These are phyloP conservation scores for Atalantia buxifolia DNA, from an alignment of 345 rosid genomes.

Conservation along the genomic window DNA sequence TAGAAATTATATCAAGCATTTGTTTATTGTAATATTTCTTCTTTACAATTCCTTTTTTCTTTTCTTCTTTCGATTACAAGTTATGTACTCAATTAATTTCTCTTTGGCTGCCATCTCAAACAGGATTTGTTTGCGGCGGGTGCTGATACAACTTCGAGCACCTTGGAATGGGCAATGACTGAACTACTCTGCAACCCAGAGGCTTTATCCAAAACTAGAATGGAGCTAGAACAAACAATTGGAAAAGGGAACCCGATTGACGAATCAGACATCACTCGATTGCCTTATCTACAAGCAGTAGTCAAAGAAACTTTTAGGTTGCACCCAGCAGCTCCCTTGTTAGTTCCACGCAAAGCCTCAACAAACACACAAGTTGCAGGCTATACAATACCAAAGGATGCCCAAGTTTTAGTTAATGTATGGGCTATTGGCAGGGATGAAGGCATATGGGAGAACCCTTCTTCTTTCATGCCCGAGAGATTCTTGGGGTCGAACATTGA, in stretches of 20 bases:
- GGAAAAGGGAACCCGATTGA: conserved; percentile 28
- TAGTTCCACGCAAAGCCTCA: conserved; percentile 40
- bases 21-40: conserved; percentile 26
- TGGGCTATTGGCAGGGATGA: conserved; percentile 55
- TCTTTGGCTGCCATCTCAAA: too few relatives aligned
- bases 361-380: conserved; percentile 25
- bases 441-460: conserved; percentile 32
- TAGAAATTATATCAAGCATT: conserved; percentile 19
- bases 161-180: conserved; percentile 58
- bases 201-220: conserved; percentile 24
- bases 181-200: conserved; percentile 39
- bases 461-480: conserved; percentile 37
- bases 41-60: not conserved
- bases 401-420: conserved; percentile 41
- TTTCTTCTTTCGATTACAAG: not conserved
- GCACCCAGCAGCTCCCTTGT: conserved; percentile 38
- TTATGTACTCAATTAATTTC: not conserved
- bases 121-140: conserved; percentile 46
- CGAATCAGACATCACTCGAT: conserved; percentile 29
- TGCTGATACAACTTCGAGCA: conserved; percentile 42
- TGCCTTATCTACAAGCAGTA: conserved; percentile 46
- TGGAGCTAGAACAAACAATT: conserved; percentile 27
- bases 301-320: conserved; percentile 50
- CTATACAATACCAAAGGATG: conserved; percentile 34
- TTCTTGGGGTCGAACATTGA: conserved; percentile 38